Percentiles rank a stretch among this genome's conserved stretches.
phyloP scores from a whole-genome alignment of 2,329 filamentous ascomycete genomes.

The Beauveria medogensis region DNA sequence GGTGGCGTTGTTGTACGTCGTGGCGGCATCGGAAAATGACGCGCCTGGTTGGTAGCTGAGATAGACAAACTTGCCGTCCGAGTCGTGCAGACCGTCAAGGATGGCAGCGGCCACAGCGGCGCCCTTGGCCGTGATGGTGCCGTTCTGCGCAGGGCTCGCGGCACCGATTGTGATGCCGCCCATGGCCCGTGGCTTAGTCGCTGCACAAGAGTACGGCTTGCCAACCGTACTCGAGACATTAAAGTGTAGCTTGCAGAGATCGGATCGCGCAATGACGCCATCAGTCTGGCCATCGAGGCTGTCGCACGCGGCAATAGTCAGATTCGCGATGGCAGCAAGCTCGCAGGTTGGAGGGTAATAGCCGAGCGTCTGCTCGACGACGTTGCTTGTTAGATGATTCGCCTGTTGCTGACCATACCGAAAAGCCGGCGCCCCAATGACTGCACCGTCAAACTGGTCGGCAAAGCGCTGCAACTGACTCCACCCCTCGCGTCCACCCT shows the following conservation, averaged over 20 bases:
- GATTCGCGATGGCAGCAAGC: neutral
- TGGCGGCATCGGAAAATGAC: conserved; percentile 25
- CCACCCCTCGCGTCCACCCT: conserved; percentile 41
- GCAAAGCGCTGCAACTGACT: conserved; percentile 43
- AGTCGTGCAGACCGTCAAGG: conserved; percentile 28
- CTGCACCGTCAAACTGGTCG: conserved; percentile 37
- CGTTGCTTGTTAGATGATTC: conserved; percentile 31
- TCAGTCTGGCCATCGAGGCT: neutral
- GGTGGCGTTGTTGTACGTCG: conserved; percentile 23
- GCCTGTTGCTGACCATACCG: conserved; percentile 37
- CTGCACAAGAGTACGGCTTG: conserved; percentile 24
- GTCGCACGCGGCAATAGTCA: neutral
- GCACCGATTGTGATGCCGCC: conserved; percentile 14
- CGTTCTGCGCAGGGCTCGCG: conserved; percentile 21
- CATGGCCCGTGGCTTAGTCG: conserved; percentile 8
- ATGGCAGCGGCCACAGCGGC: conserved; percentile 25
- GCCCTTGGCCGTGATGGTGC: conserved; percentile 24
- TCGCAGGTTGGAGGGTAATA: conserved; percentile 28
- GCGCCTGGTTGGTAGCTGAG: conserved; percentile 26
- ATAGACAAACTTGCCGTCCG: conserved; percentile 27
- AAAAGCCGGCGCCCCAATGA: conserved; percentile 41
- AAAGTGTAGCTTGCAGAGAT: conserved; percentile 22
- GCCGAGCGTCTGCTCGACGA: conserved; percentile 29
- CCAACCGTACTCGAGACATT: conserved; percentile 23
- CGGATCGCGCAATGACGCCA: neutral